Base-by-base conservation (phyloP, 2,329 filamentous ascomycete species). In the Claviceps maximensis region DNA sequence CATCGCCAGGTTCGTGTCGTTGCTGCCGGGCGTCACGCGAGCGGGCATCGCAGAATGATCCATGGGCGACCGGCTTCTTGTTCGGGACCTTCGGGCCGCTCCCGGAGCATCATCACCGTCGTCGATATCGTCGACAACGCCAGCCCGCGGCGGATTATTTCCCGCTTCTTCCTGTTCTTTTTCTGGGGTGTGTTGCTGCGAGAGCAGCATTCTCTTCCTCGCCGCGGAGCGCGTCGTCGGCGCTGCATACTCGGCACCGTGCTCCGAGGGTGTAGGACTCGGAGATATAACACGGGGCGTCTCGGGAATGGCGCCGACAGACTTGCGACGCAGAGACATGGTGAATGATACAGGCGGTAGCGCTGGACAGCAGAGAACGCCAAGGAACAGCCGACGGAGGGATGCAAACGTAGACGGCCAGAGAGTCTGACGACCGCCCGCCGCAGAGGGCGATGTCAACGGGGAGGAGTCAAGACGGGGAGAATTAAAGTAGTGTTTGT, bases 211-310 rank as follows among this genome's bases (percentile, higher is more conserved):
- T 13, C 23, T 42, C 61, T 77, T 82, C 33, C 68, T 62, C 55
- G 84, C 78, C 51, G 82, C 83, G 36, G 89, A 91, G 61, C 89
- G 82, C 56, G 89, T 94, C 56, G 83, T 76, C 6, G 88, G 88
- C 10, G 82, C 86, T 58, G 80, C 82, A 68, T 94, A 79, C 40
- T 68, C 68, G 29, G 54, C 54, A 19, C 64, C 65, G 31, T 56
- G 61, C 53, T 69, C 67, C 45, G 67, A 67, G 25, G 67, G 64
- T 2, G 86, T 84, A 42, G 90, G 89, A 53, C 89, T 93, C 42
- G 90, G 89, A 13, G 89, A 94, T 60, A 93, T 94, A 60, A 96
- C 87, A 63, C 89, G 84, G 62, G 89, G 89, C 53, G 86, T 93
- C 54, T 79, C 78, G 54, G 90, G 89, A 54, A 93, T 74, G 60